Percentiles rank a stretch among this genome's conserved stretches.
Evolutionary conservation across 371 early-diverging fungal species (phyloP).

Genomic region (Nosema muscidifuracis): DNA sequence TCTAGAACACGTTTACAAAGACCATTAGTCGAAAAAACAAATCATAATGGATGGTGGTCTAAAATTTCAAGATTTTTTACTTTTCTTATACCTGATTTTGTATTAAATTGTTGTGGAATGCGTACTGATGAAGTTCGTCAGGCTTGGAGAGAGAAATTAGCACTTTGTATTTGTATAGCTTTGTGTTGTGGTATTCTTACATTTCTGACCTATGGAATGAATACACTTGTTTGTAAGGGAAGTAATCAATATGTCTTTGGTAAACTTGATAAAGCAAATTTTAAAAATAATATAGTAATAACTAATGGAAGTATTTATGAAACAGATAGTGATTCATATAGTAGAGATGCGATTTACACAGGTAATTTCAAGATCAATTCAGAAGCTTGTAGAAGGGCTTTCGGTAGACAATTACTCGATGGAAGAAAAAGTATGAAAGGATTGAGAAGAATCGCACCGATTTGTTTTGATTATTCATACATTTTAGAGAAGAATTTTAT

Average conservation of each 20-base stretch:
- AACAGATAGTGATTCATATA: constrained; percentile 17
- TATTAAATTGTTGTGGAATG: constrained; percentile 56
- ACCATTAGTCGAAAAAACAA: not conserved
- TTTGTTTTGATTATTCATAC: constrained; percentile 57
- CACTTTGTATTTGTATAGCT: constrained; percentile 61
- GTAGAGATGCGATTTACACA: constrained; percentile 31
- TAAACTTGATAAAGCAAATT: constrained; percentile 41
- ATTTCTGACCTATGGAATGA: constrained; percentile 63
- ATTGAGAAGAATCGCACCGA: constrained; percentile 41
- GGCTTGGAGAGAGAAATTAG: constrained; percentile 65
- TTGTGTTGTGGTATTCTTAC: constrained; percentile 56
- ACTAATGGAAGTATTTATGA: constrained; percentile 57
- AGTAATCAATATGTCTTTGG: constrained; percentile 50
- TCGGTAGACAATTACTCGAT: constrained; percentile 30
- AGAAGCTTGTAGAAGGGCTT: constrained; percentile 51
- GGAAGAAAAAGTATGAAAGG: constrained; percentile 25
- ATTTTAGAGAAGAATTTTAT: constrained; percentile 52
- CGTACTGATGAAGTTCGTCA: constrained; percentile 44
- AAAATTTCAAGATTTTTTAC: constrained; percentile 30
- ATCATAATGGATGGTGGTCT: constrained; percentile 20
- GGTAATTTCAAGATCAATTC: constrained; percentile 42
- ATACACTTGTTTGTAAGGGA: constrained; percentile 59
- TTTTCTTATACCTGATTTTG: constrained; percentile 44
- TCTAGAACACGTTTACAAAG: constrained; percentile 45
- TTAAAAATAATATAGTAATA: constrained; percentile 43